phyloP scores from a whole-genome alignment of 1,139 yeast genomes.

The Nematodospora anomalae region DNA sequence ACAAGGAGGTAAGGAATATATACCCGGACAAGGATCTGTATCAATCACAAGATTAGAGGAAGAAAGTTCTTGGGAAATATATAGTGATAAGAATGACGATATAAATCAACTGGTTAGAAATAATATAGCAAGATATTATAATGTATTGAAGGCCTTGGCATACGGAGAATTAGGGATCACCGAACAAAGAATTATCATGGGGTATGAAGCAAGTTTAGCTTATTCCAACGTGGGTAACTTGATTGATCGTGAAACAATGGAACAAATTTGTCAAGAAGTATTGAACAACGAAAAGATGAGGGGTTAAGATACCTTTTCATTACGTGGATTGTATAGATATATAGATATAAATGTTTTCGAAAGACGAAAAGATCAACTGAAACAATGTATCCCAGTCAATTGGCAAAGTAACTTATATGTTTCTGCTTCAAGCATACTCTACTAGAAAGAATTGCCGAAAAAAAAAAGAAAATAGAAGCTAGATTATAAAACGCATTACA shows the following conservation, averaged over 20 bases:
- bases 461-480: no score
- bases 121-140: constrained; percentile 81
- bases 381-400: no score
- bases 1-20: constrained; percentile 49
- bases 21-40: constrained; percentile 50
- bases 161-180: constrained; percentile 83
- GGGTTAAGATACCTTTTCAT: constrained; percentile 43
- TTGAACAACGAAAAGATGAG: constrained; percentile 74
- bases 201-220: constrained; percentile 87
- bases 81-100: constrained; percentile 82
- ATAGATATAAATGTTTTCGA: not conserved
- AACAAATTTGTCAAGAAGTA: constrained; percentile 69
- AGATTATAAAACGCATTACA: no score
- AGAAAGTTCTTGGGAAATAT: constrained; percentile 93
- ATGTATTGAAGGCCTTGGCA: constrained; percentile 79
- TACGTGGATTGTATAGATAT: no score
- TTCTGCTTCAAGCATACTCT: no score
- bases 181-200: constrained; percentile 73
- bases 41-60: constrained; percentile 88
- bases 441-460: no score
- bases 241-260: constrained; percentile 74
- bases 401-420: no score
- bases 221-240: constrained; percentile 72
- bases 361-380: constrained; percentile 1
- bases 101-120: constrained; percentile 62